Base-by-base conservation (phyloP, 495 filamentous ascomycete genomes). In the Hyaloscypha hepaticicola region DNA sequence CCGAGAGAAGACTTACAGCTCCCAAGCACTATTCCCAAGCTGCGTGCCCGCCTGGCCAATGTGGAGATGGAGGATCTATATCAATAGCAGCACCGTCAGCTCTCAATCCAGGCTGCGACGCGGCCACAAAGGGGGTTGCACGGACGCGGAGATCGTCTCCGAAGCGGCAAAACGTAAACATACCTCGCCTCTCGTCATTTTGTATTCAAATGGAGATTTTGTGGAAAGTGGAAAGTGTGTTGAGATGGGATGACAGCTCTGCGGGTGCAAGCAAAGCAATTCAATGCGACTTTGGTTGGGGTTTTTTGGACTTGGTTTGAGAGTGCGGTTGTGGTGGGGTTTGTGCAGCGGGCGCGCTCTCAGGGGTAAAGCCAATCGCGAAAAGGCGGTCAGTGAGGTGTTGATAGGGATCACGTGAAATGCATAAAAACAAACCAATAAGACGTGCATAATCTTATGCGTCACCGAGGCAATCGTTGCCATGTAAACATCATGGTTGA, bases 21-120 rank as follows among this genome's bases (percentile, higher is more conserved):
- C 92, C 92, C 92, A 96, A 65, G 92, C 92, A 75, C 89, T 91
- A 82, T 94, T 95, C 73, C 92, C 92, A 58, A 96, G 88, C 88
- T 96, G 92, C 66, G 83, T 86, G 80, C 92, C 92, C 80, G 92
- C 92, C 82, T 96, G 92, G 81, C 92, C 92, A 74, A 96, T 86
- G 76, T 96, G 92, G 72, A 96, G 82, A 77, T 96, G 92, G 73
- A 89, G 87, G 75, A 96, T 84, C 90, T 96, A 65, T 28, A 34
- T 21, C 21, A 49, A 9, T 19, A 5, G 33, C 22, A 34, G 14
- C 25, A 50, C 27, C 5, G 59, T 66, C n/a, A 61, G 60, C 66
- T 21, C 26, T 33, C 50, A 21, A 26, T 56, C 25, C 1, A 27
- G 26, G 27, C 57, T 48, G 61, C 21, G 53, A 31, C 21, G 27